Evolutionary conservation across 2,329 filamentous ascomycete genomes (phyloP).

Genomic region (Exutisphaerella laricina): DNA sequence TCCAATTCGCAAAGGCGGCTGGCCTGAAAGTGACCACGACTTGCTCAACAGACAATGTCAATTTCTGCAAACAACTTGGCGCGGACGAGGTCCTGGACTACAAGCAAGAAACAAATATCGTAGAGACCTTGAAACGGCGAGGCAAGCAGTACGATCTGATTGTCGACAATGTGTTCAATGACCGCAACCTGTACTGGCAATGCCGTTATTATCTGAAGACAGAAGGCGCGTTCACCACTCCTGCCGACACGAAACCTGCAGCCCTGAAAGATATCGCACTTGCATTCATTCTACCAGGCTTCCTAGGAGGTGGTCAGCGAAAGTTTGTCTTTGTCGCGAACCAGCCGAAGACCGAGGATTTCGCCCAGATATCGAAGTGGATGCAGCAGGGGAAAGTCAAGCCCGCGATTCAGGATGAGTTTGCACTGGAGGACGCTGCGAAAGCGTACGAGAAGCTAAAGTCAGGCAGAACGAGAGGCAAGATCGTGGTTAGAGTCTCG

Average conservation of each 20-base stretch:
- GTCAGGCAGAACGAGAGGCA: constrained; percentile 52
- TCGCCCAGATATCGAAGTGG: constrained; percentile 50
- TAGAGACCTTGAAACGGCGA: constrained; percentile 42
- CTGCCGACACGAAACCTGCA: constrained; percentile 30
- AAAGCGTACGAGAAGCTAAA: constrained; percentile 56
- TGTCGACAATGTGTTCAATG: constrained; percentile 54
- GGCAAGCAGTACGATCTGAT: constrained; percentile 47
- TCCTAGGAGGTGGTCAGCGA: constrained; percentile 49
- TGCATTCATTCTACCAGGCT: constrained; percentile 34
- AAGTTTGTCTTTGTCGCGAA: constrained; percentile 38
- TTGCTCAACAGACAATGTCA: constrained; percentile 54
- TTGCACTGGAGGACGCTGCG: constrained; percentile 51
- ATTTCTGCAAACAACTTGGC: constrained; percentile 53
- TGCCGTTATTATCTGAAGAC: constrained; percentile 48
- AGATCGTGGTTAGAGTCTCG: constrained; percentile 46
- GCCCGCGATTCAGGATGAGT: constrained; percentile 51
- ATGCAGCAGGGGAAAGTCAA: constrained; percentile 55
- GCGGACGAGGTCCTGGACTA: constrained; percentile 62
- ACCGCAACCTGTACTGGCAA: constrained; percentile 49
- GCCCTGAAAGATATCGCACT: constrained; percentile 36
- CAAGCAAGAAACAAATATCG: constrained; percentile 45
- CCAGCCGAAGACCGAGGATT: constrained; percentile 40
- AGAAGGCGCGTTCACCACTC: constrained; percentile 49
- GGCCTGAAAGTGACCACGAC: constrained; percentile 55
- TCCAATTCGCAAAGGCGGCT: constrained; percentile 58